These are phyloP conservation scores for Alternaria ventricosa DNA, from an alignment of 2,329 filamentous ascomycete species.

Conservation along the genomic window DNA sequence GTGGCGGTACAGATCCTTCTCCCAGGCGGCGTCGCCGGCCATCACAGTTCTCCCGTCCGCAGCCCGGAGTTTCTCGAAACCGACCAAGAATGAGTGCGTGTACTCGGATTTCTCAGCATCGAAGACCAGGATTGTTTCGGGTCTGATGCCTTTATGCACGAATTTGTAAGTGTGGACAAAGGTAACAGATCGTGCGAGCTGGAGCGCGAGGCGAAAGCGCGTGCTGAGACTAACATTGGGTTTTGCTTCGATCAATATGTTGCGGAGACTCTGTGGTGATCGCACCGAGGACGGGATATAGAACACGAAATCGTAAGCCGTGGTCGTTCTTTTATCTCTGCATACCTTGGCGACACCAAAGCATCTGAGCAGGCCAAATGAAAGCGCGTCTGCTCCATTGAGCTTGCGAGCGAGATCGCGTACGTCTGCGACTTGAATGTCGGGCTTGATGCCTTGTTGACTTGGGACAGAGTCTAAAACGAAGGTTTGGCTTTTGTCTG, in stretches of 20 bases:
- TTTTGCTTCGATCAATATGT: background rate
- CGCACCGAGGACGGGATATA: background rate
- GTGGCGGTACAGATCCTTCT: background rate
- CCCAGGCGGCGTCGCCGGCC: background rate
- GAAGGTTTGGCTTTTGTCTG: no score
- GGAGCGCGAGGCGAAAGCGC: background rate
- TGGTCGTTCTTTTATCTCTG: no score
- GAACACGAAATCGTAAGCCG: no score
- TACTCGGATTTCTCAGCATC: fast-evolving
- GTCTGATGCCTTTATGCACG: background rate
- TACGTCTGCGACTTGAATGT: no score
- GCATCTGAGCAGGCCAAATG: no score
- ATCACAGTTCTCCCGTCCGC: no score
- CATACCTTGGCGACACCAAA: no score
- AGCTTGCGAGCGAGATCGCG: no score
- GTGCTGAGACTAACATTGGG: background rate
- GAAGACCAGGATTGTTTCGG: background rate
- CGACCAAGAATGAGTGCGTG: background rate
- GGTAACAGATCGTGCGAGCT: background rate
- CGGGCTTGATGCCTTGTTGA: no score
- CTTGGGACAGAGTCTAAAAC: no score
- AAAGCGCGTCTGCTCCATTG: no score
- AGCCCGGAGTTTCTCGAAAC: background rate
- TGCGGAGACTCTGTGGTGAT: background rate
- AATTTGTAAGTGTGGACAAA: background rate